Percentiles rank a stretch among this genome's conserved stretches.
These are phyloP conservation scores for Casaregolazyma suthepensis DNA, from an alignment of 1,139 yeast genomes.

Conservation along the genomic window DNA sequence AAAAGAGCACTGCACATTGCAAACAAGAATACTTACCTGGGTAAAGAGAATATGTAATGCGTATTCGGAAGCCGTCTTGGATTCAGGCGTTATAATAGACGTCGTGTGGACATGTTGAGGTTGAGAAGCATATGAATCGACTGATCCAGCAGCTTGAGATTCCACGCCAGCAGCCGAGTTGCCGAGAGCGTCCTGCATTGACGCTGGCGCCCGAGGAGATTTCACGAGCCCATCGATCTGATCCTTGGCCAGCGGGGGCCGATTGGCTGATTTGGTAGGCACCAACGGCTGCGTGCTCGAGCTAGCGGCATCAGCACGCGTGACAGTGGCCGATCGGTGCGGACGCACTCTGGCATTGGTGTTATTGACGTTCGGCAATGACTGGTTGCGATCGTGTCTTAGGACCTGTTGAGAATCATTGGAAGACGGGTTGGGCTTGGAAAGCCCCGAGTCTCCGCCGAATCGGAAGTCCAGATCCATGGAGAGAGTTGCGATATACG, in stretches of 20 bases:
- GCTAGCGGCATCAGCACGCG: conserved; percentile 13
- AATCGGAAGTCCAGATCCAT: conserved; percentile 4
- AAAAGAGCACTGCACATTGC: no score
- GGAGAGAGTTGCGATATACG: no score
- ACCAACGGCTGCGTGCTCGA: not conserved
- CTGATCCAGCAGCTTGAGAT: not conserved
- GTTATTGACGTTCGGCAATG: conserved; percentile 22
- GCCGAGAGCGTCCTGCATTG: not conserved
- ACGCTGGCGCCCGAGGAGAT: not conserved
- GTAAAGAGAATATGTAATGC: conserved; percentile 91
- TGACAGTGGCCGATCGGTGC: conserved; percentile 26
- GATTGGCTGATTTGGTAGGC: conserved; percentile 4
- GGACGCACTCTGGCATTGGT: conserved; percentile 16
- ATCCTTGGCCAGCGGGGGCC: not conserved
- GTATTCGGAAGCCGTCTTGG: conserved; percentile 82
- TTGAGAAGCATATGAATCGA: conserved; percentile 8
- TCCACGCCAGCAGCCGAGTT: not conserved
- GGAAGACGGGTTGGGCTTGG: not conserved
- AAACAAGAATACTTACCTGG: conserved; percentile 37
- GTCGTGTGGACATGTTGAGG: conserved; percentile 8
- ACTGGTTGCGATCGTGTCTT: conserved; percentile 28
- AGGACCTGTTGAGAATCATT: not conserved
- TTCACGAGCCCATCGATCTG: not conserved
- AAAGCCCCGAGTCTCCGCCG: conserved; percentile 5
- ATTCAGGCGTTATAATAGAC: conserved; percentile 21